phyloP scores from a whole-genome alignment of 2,329 filamentous ascomycete genomes.

The Hypoxylon sp. region DNA sequence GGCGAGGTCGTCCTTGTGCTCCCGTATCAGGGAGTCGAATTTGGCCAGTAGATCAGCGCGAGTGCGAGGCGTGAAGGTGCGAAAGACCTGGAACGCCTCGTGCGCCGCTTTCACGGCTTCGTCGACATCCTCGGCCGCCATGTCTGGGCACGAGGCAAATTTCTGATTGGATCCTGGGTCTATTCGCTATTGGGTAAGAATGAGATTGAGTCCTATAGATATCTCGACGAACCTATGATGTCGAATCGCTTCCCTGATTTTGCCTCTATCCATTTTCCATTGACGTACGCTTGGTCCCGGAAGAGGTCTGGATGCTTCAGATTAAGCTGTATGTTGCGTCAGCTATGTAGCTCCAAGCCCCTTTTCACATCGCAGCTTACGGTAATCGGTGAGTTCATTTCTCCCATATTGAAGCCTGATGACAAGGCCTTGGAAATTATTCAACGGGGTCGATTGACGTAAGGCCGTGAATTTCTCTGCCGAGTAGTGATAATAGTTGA shows the following conservation, averaged over 20 bases:
- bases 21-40: slow-evolving; percentile 75
- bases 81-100: slow-evolving; percentile 72
- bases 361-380: slow-evolving; percentile 25
- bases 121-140: slow-evolving; percentile 72
- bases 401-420: slow-evolving; percentile 29
- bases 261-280: slow-evolving; percentile 69
- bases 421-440: not conserved
- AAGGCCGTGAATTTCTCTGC: not conserved
- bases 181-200: slow-evolving; percentile 47
- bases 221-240: slow-evolving; percentile 61
- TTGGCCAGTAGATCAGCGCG: slow-evolving; percentile 74
- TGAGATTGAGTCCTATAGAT: not conserved
- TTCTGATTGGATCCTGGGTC: slow-evolving; percentile 62
- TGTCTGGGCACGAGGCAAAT: slow-evolving; percentile 60
- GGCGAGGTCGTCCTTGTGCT: slow-evolving; percentile 73
- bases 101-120: slow-evolving; percentile 71
- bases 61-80: slow-evolving; percentile 70
- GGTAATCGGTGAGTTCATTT: slow-evolving; percentile 22
- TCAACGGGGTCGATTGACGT: not conserved
- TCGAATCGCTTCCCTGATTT: slow-evolving; percentile 71
- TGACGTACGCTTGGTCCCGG: slow-evolving; percentile 66
- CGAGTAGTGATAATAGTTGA: not conserved
- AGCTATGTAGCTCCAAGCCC: slow-evolving; percentile 8
- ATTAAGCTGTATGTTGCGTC: slow-evolving; percentile 53
- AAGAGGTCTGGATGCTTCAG: slow-evolving; percentile 69